Base-by-base conservation (phyloP, 2,329 filamentous ascomycete species). In the Immersiporthe knoxdaviesiana region DNA sequence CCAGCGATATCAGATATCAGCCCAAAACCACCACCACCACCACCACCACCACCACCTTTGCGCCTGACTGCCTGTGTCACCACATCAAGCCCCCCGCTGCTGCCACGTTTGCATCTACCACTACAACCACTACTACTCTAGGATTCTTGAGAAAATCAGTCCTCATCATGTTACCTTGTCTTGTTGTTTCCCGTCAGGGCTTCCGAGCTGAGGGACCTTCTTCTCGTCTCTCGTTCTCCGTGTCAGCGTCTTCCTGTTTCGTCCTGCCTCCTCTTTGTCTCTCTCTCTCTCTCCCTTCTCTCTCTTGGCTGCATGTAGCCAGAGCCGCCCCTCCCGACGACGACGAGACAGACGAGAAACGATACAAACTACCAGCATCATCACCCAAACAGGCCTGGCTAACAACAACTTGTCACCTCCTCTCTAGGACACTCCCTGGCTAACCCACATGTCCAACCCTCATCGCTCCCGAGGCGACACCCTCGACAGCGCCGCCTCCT, bases 401-500 rank as follows among this genome's bases (percentile, higher is more conserved):
- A 71, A 69, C 54, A 24, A 24, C 39, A n/a, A 56, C 2, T 47
- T 47, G 11, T 52, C 63, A 56, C 41, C 24, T 24, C 35, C 1
- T 44, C 1, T 44, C 10, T 63, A 72, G 70, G 70, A 72, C 54
- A 59, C 61, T 16, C 70, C 70, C 52, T 72, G 70, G 70, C 63
- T 72, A 14, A 67, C 70, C 63, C 70, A 72, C 70, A 72, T 72
- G 70, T 72, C 70, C 70, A 68, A 65, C 44, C 68, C 70, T 60
- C 65, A 65, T 61, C 61, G 65, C 65, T 63, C 70, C 52, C 66
- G 66, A 68, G 63, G 70, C 68, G 63, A 68, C 67, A 65, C 63
- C 62, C 50, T 67, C 71, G 67, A 67, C 41, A 67, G 69, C 58
- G 52, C 65, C 37, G 62, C 66, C 61, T 69, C 63, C 61, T 30